Evolutionary conservation across 768 basidiomycete genomes (phyloP), one percentile per base, ranked within the genome.

Genomic region (Leccinum pellstonianum): DNA sequence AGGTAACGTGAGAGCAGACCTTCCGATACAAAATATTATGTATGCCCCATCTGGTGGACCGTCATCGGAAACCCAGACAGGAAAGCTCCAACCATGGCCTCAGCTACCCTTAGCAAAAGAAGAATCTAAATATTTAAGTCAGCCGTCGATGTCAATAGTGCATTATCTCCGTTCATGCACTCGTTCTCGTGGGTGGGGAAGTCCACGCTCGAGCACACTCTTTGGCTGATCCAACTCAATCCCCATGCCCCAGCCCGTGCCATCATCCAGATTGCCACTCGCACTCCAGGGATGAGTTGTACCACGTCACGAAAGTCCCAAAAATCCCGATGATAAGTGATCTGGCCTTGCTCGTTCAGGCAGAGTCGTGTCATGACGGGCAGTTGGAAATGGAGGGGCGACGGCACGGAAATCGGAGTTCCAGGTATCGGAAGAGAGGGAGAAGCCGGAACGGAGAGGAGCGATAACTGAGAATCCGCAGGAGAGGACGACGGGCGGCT

Each of bases 301-400:
- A 91, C 77, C 59, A 93, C 77, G 68, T 93, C 91, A 69, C 86
- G 84, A 47, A 90, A 78, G 64, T 93, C 90, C 89, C 88, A 92
- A 41, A 89, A 79, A 67, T 93, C 91, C 29, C 89, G 82, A 69
- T 94, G 91, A 65, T 86, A 82, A 4, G 88, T 87, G 62, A 93
- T 86, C 60, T 81, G 83, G n/a, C 88, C 89, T 67, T 86, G 86
- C 65, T 92, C 91, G 73, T 92, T 92, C 73, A 93, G 91, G 33
- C 83, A 81, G 37, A 93, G 80, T 29, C 86, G 82, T 4, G 90
- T 88, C 58, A 88, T 80, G 52, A 92, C 82, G 51, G 81, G 88
- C 5, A 93, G 80, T 66, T 83, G 80, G 65, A 91, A 77, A 69
- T 91, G 88, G n/a, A 93, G 73, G 1, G 90, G 88, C 15, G 87